These are phyloP conservation scores for Steccherinum ochraceum DNA, from an alignment of 768 basidiomycete species.

Conservation along the genomic window DNA sequence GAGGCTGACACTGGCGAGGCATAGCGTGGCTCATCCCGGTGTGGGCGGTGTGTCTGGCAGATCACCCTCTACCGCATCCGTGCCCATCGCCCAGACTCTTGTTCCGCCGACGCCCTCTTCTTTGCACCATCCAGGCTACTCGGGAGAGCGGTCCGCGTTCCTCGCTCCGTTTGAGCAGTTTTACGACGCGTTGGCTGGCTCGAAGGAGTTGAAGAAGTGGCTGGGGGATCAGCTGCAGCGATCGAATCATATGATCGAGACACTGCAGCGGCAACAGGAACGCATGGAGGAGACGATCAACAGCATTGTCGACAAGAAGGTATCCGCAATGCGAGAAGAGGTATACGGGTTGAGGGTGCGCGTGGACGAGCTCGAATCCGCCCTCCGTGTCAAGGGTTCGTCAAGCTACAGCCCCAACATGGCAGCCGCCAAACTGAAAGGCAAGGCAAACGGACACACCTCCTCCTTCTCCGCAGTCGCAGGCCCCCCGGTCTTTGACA, in stretches of 20 bases:
- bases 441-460: constrained; percentile 17
- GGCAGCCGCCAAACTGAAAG: constrained; percentile 14
- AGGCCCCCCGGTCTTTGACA: constrained; percentile 3
- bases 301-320: constrained; percentile 52
- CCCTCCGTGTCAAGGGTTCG: constrained; percentile 20
- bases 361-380: constrained; percentile 64
- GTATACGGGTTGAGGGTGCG: constrained; percentile 51
- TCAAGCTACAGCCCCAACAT: constrained; percentile 18
- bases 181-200: constrained; percentile 80
- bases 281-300: constrained; percentile 55
- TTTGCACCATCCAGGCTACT: constrained; percentile 53
- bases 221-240: constrained; percentile 66
- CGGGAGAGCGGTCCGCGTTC: constrained; percentile 69
- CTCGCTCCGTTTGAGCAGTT: constrained; percentile 78
- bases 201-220: constrained; percentile 73
- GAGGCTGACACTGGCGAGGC: constrained; percentile 45
- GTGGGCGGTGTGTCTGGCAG: constrained; percentile 26
- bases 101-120: constrained; percentile 68
- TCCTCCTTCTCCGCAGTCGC: constrained; percentile 8
- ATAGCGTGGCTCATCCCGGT: constrained; percentile 12
- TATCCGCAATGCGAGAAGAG: constrained; percentile 56
- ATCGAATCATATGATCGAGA: constrained; percentile 48
- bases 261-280: constrained; percentile 64
- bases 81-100: constrained; percentile 60
- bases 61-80: constrained; percentile 52